These are phyloP conservation scores for Rhynchosporium graminicola DNA, from an alignment of 2,329 filamentous ascomycete species.

Conservation along the genomic window DNA sequence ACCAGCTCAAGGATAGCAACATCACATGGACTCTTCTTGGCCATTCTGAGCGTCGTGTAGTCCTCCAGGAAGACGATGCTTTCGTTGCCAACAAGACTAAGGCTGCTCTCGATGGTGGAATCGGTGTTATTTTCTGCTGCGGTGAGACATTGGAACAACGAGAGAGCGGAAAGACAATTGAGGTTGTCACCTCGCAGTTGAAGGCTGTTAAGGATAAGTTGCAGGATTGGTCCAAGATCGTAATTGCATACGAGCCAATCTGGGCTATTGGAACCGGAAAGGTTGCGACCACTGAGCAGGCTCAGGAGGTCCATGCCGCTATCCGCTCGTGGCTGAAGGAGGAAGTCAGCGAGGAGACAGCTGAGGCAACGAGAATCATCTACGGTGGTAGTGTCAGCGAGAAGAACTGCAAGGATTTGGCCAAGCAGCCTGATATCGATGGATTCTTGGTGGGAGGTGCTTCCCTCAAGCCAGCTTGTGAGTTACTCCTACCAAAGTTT, in stretches of 20 bases:
- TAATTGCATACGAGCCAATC: conserved; percentile 98
- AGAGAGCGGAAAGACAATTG: conserved; percentile 81
- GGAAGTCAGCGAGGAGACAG: conserved; percentile 71
- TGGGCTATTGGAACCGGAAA: conserved; percentile 96
- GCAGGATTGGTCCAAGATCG: conserved; percentile 88
- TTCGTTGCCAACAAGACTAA: conserved; percentile 94
- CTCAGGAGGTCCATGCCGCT: conserved; percentile 89
- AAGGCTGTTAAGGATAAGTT: conserved; percentile 77
- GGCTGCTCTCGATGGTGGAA: conserved; percentile 80
- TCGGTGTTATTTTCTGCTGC: conserved; percentile 95
- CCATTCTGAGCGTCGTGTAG: conserved; percentile 91
- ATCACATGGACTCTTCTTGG: conserved; percentile 91
- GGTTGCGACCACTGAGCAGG: conserved; percentile 85
- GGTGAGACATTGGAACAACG: conserved; percentile 94
- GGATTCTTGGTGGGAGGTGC: conserved; percentile 97
- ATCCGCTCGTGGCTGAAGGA: conserved; percentile 87
- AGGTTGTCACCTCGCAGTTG: conserved; percentile 83
- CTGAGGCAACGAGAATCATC: conserved; percentile 88
- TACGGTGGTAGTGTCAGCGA: conserved; percentile 96
- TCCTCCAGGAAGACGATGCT: conserved; percentile 82
- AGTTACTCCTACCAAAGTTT: conserved; percentile 41
- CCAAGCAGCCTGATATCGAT: conserved; percentile 92
- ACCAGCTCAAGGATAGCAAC: conserved; percentile 85
- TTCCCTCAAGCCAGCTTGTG: conserved; percentile 93
- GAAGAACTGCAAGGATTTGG: conserved; percentile 95